phyloP scores from a whole-genome alignment of 208 protist genomes.

The Crithidia bombi region DNA sequence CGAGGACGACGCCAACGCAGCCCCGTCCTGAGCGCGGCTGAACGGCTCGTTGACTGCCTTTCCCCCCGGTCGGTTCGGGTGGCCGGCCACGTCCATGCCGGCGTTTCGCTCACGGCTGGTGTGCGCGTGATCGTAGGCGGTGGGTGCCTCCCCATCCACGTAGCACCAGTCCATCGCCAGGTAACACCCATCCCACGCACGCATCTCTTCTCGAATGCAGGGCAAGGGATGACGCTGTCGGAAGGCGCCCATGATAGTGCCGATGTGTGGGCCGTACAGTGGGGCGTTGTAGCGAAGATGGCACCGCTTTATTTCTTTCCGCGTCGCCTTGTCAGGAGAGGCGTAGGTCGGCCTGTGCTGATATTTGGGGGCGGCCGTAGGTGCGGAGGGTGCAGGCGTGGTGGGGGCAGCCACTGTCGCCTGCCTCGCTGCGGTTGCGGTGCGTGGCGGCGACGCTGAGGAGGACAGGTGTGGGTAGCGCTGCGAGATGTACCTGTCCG shows the following conservation, averaged over 20 bases:
- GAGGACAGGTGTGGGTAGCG: constrained; percentile 1
- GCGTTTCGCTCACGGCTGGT: constrained; percentile 5
- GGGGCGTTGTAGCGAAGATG: constrained; percentile 42
- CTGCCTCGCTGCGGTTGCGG: not conserved
- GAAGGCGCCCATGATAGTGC: constrained; percentile 52
- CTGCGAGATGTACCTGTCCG: constrained; percentile 14
- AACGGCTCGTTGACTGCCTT: not conserved
- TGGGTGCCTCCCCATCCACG: constrained; percentile 31
- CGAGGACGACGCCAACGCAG: not conserved
- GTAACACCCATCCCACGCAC: constrained; percentile 47
- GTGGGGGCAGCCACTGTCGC: not conserved
- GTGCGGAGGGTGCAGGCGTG: not conserved
- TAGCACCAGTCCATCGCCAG: constrained; percentile 47
- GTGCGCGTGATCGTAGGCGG: constrained; percentile 11
- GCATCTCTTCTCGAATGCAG: constrained; percentile 46
- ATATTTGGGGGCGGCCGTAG: not conserved
- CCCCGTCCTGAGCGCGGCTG: not conserved
- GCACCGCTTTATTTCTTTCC: constrained; percentile 25
- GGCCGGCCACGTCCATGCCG: not conserved
- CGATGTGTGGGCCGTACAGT: constrained; percentile 57
- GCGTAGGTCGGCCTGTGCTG: not conserved
- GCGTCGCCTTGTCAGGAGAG: not conserved
- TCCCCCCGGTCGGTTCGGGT: not conserved
- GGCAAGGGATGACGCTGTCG: constrained; percentile 23
- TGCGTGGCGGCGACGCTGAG: not conserved